These are phyloP conservation scores for Apostasia ramifera DNA, from an alignment of 106 monocot genomes.

Conservation along the genomic window DNA sequence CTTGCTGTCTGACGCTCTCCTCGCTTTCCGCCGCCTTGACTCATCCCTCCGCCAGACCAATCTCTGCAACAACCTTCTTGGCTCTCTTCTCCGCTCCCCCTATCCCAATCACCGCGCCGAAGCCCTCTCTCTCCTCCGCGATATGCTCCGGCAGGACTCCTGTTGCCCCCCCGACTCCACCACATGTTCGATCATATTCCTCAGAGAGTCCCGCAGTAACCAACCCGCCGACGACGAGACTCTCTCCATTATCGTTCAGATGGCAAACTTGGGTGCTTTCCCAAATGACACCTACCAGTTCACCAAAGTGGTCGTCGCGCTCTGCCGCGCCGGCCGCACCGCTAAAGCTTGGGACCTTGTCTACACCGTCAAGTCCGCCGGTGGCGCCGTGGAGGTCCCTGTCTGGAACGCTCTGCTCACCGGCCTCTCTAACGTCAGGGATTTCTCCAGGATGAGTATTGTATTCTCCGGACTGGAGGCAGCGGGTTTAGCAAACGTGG, in stretches of 20 bases:
- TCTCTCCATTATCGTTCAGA: constrained; percentile 12
- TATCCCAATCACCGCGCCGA: constrained; percentile 20
- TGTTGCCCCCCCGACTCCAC: constrained; percentile 10
- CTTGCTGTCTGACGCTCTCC: neutral
- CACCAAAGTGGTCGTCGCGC: constrained; percentile 26
- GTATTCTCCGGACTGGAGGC: constrained; percentile 52
- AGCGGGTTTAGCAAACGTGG: constrained; percentile 17
- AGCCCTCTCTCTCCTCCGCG: constrained; percentile 21
- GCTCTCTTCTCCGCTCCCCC: constrained; percentile 15
- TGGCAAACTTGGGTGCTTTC: constrained; percentile 19
- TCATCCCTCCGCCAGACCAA: constrained; percentile 10
- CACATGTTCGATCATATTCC: constrained; percentile 26
- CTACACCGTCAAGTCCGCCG: constrained; percentile 34
- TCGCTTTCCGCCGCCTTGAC: constrained; percentile 12
- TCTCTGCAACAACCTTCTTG: constrained; percentile 17
- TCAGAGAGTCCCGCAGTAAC: constrained; percentile 8
- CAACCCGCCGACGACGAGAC: constrained; percentile 6
- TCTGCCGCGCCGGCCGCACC: constrained; percentile 23
- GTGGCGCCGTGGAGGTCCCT: constrained; percentile 32
- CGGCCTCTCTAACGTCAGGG: constrained; percentile 34
- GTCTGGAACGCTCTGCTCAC: constrained; percentile 55
- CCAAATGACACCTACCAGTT: constrained; percentile 23
- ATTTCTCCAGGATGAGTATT: constrained; percentile 39
- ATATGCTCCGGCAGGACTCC: constrained; percentile 9
- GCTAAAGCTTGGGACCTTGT: constrained; percentile 34